phyloP scores from a whole-genome alignment of 2,329 filamentous ascomycete genomes.

The Paraconiothyrium brasiliense region DNA sequence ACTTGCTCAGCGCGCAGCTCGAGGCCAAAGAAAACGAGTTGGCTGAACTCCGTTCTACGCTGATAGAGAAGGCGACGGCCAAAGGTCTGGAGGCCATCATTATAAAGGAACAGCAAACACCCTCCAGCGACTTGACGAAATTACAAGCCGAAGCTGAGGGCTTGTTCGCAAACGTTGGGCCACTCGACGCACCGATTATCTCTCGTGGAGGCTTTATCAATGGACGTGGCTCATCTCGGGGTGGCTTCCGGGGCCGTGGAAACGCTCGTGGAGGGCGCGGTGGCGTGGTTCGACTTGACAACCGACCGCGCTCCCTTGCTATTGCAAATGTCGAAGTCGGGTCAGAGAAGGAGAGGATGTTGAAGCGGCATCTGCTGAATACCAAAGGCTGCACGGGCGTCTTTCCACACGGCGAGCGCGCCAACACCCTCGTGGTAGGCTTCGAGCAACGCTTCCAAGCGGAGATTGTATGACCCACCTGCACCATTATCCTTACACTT shows the following conservation, averaged over 20 bases:
- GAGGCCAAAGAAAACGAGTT: slow-evolving; percentile 73
- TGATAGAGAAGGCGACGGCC: slow-evolving; percentile 60
- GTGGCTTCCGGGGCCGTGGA: slow-evolving; percentile 53
- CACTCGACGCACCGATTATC: slow-evolving; percentile 26
- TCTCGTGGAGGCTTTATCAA: not conserved
- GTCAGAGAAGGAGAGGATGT: slow-evolving; percentile 68
- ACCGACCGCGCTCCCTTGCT: slow-evolving; percentile 74
- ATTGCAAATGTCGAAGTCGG: slow-evolving; percentile 72
- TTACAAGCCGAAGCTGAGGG: slow-evolving; percentile 64
- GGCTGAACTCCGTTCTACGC: slow-evolving; percentile 67
- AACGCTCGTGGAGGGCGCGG: slow-evolving; percentile 37
- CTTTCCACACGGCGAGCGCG: slow-evolving; percentile 48
- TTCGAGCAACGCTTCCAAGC: slow-evolving; percentile 66
- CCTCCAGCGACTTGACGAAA: slow-evolving; percentile 26
- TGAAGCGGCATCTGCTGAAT: slow-evolving; percentile 74
- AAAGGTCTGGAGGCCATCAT: slow-evolving; percentile 13
- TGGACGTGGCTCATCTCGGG: not conserved
- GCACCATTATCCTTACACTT: not conserved
- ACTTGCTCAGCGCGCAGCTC: slow-evolving; percentile 72
- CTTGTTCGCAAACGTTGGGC: slow-evolving; percentile 69
- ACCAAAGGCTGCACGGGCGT: slow-evolving; percentile 51
- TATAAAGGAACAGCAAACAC: slow-evolving; percentile 22
- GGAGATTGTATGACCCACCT: slow-evolving; percentile 61
- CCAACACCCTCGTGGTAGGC: slow-evolving; percentile 51
- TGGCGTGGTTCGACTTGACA: slow-evolving; percentile 74